Percentiles rank a stretch among this genome's conserved stretches.
Conservation (phyloP, 2,329 filamentous ascomycete genomes). For the Pyricularia sp. region DNA sequence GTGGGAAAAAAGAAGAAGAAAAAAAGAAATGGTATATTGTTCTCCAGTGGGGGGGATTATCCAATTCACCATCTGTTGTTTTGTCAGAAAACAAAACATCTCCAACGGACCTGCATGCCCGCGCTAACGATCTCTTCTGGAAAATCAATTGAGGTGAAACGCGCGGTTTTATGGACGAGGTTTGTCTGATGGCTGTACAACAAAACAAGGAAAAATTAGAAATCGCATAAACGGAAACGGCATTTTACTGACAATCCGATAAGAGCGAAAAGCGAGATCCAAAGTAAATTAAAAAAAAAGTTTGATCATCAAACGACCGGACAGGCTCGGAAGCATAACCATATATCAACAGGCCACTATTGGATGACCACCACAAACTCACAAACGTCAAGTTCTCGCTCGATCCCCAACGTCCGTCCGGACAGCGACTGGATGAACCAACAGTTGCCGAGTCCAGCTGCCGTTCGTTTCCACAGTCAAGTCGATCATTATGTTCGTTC, state of each 20-base stretch:
- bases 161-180: background rate
- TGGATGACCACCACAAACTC: background rate
- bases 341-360: background rate
- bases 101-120: background rate
- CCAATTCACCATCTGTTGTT: background rate
- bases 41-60: background rate
- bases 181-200: background rate
- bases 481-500: background rate
- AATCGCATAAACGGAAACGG: background rate
- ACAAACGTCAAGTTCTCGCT: background rate
- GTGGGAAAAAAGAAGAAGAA: no score
- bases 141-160: background rate
- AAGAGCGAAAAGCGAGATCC: background rate
- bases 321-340: background rate
- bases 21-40: background rate
- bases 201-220: background rate
- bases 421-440: background rate
- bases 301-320: background rate
- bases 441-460: background rate
- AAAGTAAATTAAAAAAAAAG: background rate
- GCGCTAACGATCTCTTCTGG: background rate
- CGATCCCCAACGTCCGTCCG: background rate
- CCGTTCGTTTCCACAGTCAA: background rate
- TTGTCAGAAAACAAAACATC: background rate
- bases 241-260: background rate